Base-by-base conservation (phyloP, 805 yeast genomes). In the Candida krabiensis region DNA sequence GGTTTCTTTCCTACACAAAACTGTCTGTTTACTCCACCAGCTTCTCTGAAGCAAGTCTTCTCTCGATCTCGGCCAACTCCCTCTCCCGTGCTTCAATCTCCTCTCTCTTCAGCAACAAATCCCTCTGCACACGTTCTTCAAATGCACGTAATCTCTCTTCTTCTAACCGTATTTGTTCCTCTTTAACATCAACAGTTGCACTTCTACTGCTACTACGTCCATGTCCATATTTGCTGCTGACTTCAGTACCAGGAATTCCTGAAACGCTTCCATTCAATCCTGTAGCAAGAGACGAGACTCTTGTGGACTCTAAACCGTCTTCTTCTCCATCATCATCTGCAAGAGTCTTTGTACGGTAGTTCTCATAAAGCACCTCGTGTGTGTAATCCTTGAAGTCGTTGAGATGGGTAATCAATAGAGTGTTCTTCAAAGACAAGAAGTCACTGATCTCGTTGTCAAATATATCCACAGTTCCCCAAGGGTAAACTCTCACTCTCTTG, bases 61-160 rank as follows among this genome's bases (percentile, higher is more conserved):
- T 49, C 38, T 60, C 96, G 50, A 88, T 84, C 49, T 84, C 91
- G 53, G 79, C 80, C 58, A 88, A 73, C 61, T 89, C 96, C 53
- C 79, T 77, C 63, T 89, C 97, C 57, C 96, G 78, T 49, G 81
- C 85, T 58, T 85, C 72, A 44, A 89, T 75, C 63, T 89, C 96
- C 55, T 82, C 80, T 52, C 93, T 75, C 70, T 89, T 86, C 60
- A 74, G 72, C 57, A 84, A 70, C 59, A 89, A 71, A 62, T 88
- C 96, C 57, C 83, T 86, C 65, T 89, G 96, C 18, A 89, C 95
- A 52, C 93, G 73, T 63, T 83, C 88, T 66, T 89, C 96, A 60
- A 86, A 86, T 30, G 86, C 85, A 55, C 75, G 81, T 56, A 89
- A 73, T 65, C 95, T 77, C 64, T 86, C 96, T 66, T 89, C 96